A percentile compares a stretch with the other conserved stretches of the same genome.
phyloP scores from a whole-genome alignment of 2,329 filamentous ascomycete genomes.

The Nemania serpens region DNA sequence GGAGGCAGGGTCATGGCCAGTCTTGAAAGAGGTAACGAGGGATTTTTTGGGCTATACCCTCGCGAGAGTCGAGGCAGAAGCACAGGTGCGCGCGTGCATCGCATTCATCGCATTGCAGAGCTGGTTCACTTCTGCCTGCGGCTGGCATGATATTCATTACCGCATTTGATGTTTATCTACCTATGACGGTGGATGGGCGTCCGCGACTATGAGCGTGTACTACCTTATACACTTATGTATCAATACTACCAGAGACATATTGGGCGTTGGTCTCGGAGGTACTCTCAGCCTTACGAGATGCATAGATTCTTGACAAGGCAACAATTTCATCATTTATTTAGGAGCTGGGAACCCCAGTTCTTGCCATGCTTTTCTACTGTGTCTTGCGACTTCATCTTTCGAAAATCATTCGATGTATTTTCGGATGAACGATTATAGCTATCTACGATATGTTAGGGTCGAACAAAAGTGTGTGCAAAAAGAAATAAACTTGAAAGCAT shows the following conservation, averaged over 20 bases:
- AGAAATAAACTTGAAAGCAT: too few relatives aligned
- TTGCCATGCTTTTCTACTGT: too few relatives aligned
- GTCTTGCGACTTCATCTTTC: too few relatives aligned
- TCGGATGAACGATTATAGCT: too few relatives aligned
- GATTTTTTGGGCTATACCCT: conserved; percentile 13
- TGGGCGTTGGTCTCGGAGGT: not conserved
- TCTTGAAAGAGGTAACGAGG: not conserved
- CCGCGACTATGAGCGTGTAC: not conserved
- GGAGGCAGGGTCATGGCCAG: conserved; percentile 5
- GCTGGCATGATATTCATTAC: not conserved
- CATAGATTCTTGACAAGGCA: too few relatives aligned
- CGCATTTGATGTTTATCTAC: not conserved
- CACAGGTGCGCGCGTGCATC: conserved; percentile 2
- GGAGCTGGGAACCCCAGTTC: too few relatives aligned
- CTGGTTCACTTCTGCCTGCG: not conserved
- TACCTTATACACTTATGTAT: conserved; percentile 1
- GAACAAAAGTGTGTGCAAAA: too few relatives aligned
- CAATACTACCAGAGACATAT: not conserved
- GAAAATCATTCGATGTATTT: too few relatives aligned
- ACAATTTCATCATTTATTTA: too few relatives aligned
- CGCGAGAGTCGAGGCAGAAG: conserved; percentile 3
- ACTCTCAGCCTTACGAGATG: not conserved
- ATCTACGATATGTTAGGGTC: too few relatives aligned
- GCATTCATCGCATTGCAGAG: conserved; percentile 9
- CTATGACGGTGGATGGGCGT: not conserved